These are phyloP conservation scores for Pichia gijzeniarum DNA, from an alignment of 805 yeast species.

Conservation along the genomic window DNA sequence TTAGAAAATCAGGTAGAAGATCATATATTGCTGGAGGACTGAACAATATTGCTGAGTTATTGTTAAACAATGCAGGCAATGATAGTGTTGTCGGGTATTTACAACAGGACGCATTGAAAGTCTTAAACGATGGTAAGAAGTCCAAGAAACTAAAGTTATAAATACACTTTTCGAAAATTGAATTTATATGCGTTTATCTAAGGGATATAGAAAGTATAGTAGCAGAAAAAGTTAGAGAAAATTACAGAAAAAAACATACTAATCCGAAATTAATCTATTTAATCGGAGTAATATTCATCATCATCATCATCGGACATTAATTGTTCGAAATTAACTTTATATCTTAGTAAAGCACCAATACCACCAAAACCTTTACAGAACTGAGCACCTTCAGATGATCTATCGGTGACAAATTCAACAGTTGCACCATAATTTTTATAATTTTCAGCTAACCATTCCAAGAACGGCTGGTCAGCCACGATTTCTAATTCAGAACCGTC, in stretches of 20 bases:
- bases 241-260: constrained; percentile 4
- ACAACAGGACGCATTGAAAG: constrained; percentile 61
- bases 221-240: constrained; percentile 5
- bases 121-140: constrained; percentile 34
- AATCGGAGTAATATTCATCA: constrained; percentile 57
- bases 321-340: constrained; percentile 95
- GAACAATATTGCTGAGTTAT: constrained; percentile 68
- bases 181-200: background rate
- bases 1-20: constrained; percentile 58
- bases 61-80: constrained; percentile 49
- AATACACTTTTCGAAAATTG: background rate
- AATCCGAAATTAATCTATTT: constrained; percentile 14
- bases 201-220: background rate
- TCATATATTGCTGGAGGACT: constrained; percentile 78
- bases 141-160: constrained; percentile 12
- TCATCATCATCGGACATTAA: constrained; percentile 84
- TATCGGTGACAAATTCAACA: constrained; percentile 93
- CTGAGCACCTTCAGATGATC: constrained; percentile 98
- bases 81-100: constrained; percentile 74
- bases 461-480: constrained; percentile 72
- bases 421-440: constrained; percentile 92
- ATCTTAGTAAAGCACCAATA: constrained; percentile 92
- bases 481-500: constrained; percentile 88
- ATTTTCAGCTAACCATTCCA: constrained; percentile 98
- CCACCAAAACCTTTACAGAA: constrained; percentile 99